These are phyloP conservation scores for Ascochyta koolunga DNA, from an alignment of 2,329 filamentous ascomycete genomes.

Conservation along the genomic window DNA sequence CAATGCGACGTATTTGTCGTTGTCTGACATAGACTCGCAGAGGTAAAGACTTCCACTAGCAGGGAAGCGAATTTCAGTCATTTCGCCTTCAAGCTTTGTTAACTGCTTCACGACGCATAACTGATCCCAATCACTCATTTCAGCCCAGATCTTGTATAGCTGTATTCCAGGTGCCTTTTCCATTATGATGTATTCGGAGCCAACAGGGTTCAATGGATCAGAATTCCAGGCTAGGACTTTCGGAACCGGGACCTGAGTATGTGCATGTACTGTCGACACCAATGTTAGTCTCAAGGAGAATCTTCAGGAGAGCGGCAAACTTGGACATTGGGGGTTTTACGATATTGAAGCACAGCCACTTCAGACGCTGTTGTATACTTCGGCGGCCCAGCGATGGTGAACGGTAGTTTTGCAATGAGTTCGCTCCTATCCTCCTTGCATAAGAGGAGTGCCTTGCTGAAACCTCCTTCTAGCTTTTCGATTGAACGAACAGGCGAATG, in stretches of 20 bases:
- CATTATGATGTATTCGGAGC: conserved; percentile 47
- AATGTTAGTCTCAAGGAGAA: conserved; percentile 2
- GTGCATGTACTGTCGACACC: conserved; percentile 16
- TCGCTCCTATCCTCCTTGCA: conserved; percentile 24
- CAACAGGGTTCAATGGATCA: conserved; percentile 36
- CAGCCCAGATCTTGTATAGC: conserved; percentile 38
- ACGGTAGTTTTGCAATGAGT: conserved; percentile 29
- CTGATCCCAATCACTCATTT: conserved; percentile 30
- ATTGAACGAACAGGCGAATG: conserved; percentile 32
- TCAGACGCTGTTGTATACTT: conserved; percentile 45
- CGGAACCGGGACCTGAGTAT: conserved; percentile 32
- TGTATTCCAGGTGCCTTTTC: conserved; percentile 38
- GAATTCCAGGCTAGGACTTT: conserved; percentile 37
- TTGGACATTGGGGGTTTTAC: neutral
- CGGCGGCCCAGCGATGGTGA: conserved; percentile 37
- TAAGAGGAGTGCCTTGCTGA: conserved; percentile 42
- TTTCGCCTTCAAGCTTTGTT: conserved; percentile 28
- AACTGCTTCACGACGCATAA: conserved; percentile 37
- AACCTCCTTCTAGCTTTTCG: conserved; percentile 44
- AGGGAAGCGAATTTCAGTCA: conserved; percentile 33
- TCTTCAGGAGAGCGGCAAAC: neutral
- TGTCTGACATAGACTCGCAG: conserved; percentile 14
- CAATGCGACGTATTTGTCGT: conserved; percentile 7
- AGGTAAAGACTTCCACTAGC: conserved; percentile 43
- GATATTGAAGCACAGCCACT: conserved; percentile 41